Evolutionary conservation across 495 filamentous ascomycete genomes (phyloP), one percentile per base, ranked within the genome.

Genomic region (Aspergillus steynii): DNA sequence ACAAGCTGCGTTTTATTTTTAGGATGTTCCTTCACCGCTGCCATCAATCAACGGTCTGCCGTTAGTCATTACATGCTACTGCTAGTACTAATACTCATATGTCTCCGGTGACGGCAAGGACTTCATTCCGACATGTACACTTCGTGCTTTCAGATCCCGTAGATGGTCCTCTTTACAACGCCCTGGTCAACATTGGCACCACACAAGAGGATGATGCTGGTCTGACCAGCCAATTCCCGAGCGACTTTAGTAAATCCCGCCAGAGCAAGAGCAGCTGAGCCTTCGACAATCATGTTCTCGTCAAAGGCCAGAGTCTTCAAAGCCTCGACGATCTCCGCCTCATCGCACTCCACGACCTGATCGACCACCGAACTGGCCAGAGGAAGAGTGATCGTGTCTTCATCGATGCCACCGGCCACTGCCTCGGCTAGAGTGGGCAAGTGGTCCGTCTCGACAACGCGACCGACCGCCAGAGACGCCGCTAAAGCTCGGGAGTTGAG

Each of bases 271-370:
- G 55, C 55, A 5, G 55, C 55, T 1, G 55, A 46, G 26, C 55
- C 55, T 31, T 57, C 55, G 14, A 57, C 55, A 15, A 49, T 5
- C 55, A 57, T 57, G 15, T 29, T 49, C 15, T 57, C 55, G 6
- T 57, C 28, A 14, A 57, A 57, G n/a, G 55, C 55, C 4, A 57
- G 26, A 5, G 42, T 28, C 45, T 28, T 57, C 34, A 57, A 31
- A 3, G 55, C 55, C 42, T 3, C 55, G 27, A 15, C 9, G 15
- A 57, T 57, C 5, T 57, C 55, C 15, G 27, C 42, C 37, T 57
- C 55, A 10, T 29, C 55, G 47, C 55, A 57, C 15, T 57, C 55
- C 4, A 57, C 42, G 6, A 57, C 55, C 7, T 7, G 28, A 57
- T 57, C 55, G 1, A 57, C 55, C 51, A 53, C 51, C 27, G 51